phyloP scores from a whole-genome alignment of 768 basidiomycete genomes.

The Paxillus ammoniavirescens region DNA sequence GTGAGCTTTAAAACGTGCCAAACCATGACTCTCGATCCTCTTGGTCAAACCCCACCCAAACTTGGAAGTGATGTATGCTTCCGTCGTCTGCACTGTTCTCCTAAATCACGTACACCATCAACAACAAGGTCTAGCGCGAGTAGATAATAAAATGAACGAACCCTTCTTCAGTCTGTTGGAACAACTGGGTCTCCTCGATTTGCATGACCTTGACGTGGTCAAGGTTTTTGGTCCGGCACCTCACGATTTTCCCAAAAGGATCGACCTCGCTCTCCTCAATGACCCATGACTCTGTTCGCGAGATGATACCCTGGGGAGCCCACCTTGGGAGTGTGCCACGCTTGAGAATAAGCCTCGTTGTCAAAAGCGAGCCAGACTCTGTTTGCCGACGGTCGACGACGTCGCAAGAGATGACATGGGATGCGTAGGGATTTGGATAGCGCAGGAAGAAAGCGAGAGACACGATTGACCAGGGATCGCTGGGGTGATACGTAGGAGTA shows the following conservation, averaged over 20 bases:
- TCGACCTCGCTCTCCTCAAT: slow-evolving; percentile 95
- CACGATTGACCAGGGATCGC: slow-evolving; percentile 93
- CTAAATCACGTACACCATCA: slow-evolving; percentile 34
- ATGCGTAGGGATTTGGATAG: slow-evolving; percentile 93
- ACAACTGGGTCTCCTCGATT: slow-evolving; percentile 77
- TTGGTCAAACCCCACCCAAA: slow-evolving; percentile 91
- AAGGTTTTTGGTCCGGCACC: slow-evolving; percentile 82
- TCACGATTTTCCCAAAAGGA: slow-evolving; percentile 71
- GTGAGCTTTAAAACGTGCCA: slow-evolving; percentile 83
- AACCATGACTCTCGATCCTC: slow-evolving; percentile 81
- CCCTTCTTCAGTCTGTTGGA: slow-evolving; percentile 72
- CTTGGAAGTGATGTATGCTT: slow-evolving; percentile 82
- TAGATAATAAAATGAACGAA: slow-evolving; percentile 34
- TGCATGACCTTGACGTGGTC: slow-evolving; percentile 95
- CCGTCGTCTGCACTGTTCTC: slow-evolving; percentile 81
- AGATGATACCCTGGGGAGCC: slow-evolving; percentile 82
- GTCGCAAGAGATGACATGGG: slow-evolving; percentile 94
- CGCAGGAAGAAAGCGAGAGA: slow-evolving; percentile 92
- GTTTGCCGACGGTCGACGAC: slow-evolving; percentile 83
- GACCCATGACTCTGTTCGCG: slow-evolving; percentile 89
- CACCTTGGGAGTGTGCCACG: slow-evolving; percentile 88
- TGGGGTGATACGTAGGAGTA: slow-evolving; percentile 30
- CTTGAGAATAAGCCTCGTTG: slow-evolving; percentile 91
- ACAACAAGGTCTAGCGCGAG: not conserved
- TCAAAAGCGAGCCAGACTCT: slow-evolving; percentile 70